Evolutionary conservation across 768 basidiomycete species (phyloP).

Genomic region (Pulveroboletus sp.): DNA sequence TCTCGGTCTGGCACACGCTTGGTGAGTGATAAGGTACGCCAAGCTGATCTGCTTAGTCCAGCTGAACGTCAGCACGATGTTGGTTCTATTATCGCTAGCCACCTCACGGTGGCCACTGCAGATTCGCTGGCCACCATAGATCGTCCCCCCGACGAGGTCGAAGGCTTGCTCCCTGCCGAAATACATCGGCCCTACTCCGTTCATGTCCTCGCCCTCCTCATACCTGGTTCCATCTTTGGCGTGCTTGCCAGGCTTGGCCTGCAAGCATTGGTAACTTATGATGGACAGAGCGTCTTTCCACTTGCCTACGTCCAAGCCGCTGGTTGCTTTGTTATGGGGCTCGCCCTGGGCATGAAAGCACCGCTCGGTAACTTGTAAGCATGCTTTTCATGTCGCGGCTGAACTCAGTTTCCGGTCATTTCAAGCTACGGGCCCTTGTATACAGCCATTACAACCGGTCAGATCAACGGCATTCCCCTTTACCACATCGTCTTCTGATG

Average conservation of each 20-base stretch:
- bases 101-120: conserved; percentile 30
- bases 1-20: not conserved
- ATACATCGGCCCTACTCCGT: conserved; percentile 52
- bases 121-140: conserved; percentile 41
- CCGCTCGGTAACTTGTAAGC: conserved; percentile 73
- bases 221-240: conserved; percentile 84
- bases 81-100: conserved; percentile 33
- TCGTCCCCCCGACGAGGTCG: conserved; percentile 34
- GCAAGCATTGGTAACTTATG: conserved; percentile 65
- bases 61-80: conserved; percentile 23
- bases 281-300: conserved; percentile 72
- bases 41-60: not conserved
- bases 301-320: conserved; percentile 81
- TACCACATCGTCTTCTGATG: not conserved
- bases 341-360: conserved; percentile 63
- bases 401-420: conserved; percentile 4
- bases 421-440: conserved; percentile 83
- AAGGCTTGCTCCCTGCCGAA: conserved; percentile 32
- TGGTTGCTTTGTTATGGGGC: conserved; percentile 92
- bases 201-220: conserved; percentile 64
- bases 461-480: conserved; percentile 8
- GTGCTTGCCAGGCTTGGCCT: conserved; percentile 78
- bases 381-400: conserved; percentile 3
- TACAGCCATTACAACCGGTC: conserved; percentile 83
- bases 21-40: conserved; percentile 1